These are phyloP conservation scores for Xylaria sp. DNA, from an alignment of 2,329 filamentous ascomycete species.

Conservation along the genomic window DNA sequence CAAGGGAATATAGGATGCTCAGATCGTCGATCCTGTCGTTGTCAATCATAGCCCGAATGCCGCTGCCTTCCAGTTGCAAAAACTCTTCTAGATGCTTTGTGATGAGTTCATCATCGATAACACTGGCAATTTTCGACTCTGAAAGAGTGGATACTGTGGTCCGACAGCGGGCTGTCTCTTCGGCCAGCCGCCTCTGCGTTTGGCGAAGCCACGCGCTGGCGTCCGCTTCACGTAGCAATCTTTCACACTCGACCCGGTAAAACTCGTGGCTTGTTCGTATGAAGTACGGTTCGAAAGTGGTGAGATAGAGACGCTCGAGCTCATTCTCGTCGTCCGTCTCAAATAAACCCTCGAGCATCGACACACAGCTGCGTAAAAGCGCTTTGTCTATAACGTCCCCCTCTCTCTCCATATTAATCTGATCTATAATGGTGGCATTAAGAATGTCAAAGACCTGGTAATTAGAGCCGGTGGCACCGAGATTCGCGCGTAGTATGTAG, in stretches of 20 bases:
- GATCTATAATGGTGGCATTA: constrained; percentile 84
- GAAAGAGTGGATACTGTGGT: constrained; percentile 83
- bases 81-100: constrained; percentile 81
- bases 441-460: constrained; percentile 77
- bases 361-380: constrained; percentile 82
- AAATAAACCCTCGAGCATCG: constrained; percentile 91
- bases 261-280: constrained; percentile 76
- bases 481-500: constrained; percentile 75
- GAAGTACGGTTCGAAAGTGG: constrained; percentile 83
- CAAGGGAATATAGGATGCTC: constrained; percentile 81
- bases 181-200: constrained; percentile 76
- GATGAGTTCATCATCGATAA: constrained; percentile 87
- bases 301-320: constrained; percentile 83
- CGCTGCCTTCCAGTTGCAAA: constrained; percentile 84
- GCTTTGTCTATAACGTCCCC: constrained; percentile 89
- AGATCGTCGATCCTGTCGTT: constrained; percentile 85
- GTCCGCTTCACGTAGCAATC: constrained; percentile 80
- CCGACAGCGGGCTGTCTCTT: constrained; percentile 84
- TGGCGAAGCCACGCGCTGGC: constrained; percentile 84
- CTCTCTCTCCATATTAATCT: constrained; percentile 91
- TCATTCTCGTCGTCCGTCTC: constrained; percentile 83
- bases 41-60: constrained; percentile 89
- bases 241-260: constrained; percentile 79
- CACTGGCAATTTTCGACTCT: constrained; percentile 75
- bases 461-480: constrained; percentile 57